phyloP scores from a whole-genome alignment of 345 rosid species.

The Psidium friedrichsthalianum region DNA sequence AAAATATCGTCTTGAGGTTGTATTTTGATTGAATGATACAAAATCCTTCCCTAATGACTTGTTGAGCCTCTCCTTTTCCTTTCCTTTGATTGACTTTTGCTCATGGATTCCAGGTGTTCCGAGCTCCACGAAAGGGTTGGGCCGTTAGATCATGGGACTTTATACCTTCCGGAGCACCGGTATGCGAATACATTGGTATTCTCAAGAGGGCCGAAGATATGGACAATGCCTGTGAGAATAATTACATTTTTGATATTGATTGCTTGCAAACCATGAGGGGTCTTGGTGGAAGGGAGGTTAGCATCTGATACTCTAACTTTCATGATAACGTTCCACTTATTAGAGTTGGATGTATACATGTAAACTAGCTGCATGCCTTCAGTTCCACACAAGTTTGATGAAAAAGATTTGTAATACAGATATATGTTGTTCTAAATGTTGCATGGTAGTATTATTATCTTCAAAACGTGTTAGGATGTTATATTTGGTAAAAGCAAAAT shows the following conservation, averaged over 20 bases:
- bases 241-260: slow-evolving; percentile 83
- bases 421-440: not conserved
- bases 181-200: slow-evolving; percentile 77
- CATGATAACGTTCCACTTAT: not conserved
- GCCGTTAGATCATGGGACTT: slow-evolving; percentile 95
- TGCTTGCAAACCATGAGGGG: slow-evolving; percentile 93
- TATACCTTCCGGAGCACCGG: slow-evolving; percentile 87
- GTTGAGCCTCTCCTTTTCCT: not conserved
- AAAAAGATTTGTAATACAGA: not conserved
- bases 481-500: too few species aligned
- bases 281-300: slow-evolving; percentile 80
- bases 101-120: slow-evolving; percentile 51
- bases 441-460: not conserved
- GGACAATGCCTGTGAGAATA: slow-evolving; percentile 51
- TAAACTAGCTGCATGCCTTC: not conserved
- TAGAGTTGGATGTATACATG: not conserved
- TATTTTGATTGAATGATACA: not conserved
- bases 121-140: slow-evolving; percentile 89
- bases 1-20: slow-evolving; percentile 74
- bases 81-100: not conserved
- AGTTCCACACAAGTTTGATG: not conserved
- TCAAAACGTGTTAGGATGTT: not conserved
- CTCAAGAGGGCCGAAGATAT: slow-evolving; percentile 64
- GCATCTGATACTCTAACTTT: not conserved
- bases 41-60: not conserved